A percentile compares a stretch with the other conserved stretches of the same genome.
These are phyloP conservation scores for Ocimum tenuiflorum DNA, from an alignment of 257 asterid species.

Conservation along the genomic window DNA sequence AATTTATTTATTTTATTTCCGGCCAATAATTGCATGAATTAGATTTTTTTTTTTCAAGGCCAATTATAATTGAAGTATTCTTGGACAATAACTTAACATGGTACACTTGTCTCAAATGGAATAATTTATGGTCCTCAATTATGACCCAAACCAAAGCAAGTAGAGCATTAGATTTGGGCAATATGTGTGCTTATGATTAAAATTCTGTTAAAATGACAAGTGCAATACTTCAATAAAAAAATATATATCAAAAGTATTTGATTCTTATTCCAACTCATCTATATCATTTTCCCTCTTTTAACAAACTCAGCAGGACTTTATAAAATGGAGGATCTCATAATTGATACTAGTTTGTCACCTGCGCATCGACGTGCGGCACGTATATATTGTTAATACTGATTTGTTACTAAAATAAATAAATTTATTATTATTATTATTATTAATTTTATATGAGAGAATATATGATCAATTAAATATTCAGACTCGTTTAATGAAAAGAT, in stretches of 20 bases:
- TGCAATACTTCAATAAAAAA: background rate
- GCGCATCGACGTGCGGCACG: no score
- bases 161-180: conserved; percentile 20
- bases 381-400: no score
- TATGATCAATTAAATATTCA: no score
- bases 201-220: background rate
- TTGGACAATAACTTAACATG: conserved; percentile 20
- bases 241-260: conserved; percentile 11
- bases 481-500: no score
- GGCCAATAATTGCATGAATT: background rate
- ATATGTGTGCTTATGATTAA: conserved; percentile 20
- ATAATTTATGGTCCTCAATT: background rate
- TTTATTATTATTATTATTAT: no score
- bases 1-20: no score
- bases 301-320: no score
- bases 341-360: no score
- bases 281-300: background rate
- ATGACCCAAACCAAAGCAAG: conserved; percentile 1
- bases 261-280: conserved; percentile 22
- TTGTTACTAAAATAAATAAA: no score
- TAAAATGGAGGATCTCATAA: no score
- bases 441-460: no score
- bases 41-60: background rate
- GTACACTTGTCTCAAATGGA: conserved; percentile 13
- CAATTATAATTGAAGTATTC: conserved; percentile 6